Percentiles rank a stretch among this genome's conserved stretches.
Conservation (phyloP, 2,329 filamentous ascomycete genomes). For the Calonectria honghensis region DNA sequence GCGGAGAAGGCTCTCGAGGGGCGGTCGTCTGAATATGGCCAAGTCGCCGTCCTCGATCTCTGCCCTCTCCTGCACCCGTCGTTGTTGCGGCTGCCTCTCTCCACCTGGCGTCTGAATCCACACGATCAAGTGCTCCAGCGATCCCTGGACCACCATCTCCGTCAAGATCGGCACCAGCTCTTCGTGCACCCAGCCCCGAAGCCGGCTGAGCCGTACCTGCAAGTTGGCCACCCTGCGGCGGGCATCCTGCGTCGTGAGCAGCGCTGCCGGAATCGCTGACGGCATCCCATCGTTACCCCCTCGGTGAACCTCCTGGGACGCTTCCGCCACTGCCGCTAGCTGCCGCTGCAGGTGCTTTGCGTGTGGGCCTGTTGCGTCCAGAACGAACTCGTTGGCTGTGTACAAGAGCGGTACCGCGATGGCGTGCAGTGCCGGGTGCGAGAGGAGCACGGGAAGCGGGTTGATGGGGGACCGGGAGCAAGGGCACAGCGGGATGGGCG, state of each 20-base stretch:
- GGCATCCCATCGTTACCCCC: neutral
- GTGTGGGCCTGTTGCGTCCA: constrained; percentile 56
- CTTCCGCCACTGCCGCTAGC: constrained; percentile 47
- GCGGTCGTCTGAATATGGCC: constrained; percentile 54
- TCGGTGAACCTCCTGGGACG: constrained; percentile 40
- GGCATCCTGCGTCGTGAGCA: constrained; percentile 52
- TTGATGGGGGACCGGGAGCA: constrained; percentile 51
- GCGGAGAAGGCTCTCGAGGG: constrained; percentile 61
- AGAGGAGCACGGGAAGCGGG: constrained; percentile 57
- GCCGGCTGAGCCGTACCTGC: constrained; percentile 55
- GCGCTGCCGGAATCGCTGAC: constrained; percentile 33
- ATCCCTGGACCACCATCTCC: constrained; percentile 58
- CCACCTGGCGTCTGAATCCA: constrained; percentile 44
- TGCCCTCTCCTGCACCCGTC: constrained; percentile 12
- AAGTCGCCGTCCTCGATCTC: constrained; percentile 35
- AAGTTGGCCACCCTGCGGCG: constrained; percentile 55
- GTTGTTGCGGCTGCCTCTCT: constrained; percentile 37
- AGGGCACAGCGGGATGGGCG: constrained; percentile 55
- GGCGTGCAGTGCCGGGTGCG: constrained; percentile 58
- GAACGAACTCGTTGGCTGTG: constrained; percentile 56
- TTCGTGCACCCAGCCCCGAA: constrained; percentile 58
- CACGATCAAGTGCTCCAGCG: constrained; percentile 53
- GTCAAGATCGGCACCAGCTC: constrained; percentile 55
- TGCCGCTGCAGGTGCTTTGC: constrained; percentile 54
- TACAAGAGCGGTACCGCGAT: constrained; percentile 59